A percentile compares a stretch with the other conserved stretches of the same genome.
These are phyloP conservation scores for Pleurotus djamor DNA, from an alignment of 768 basidiomycete genomes.

Conservation along the genomic window DNA sequence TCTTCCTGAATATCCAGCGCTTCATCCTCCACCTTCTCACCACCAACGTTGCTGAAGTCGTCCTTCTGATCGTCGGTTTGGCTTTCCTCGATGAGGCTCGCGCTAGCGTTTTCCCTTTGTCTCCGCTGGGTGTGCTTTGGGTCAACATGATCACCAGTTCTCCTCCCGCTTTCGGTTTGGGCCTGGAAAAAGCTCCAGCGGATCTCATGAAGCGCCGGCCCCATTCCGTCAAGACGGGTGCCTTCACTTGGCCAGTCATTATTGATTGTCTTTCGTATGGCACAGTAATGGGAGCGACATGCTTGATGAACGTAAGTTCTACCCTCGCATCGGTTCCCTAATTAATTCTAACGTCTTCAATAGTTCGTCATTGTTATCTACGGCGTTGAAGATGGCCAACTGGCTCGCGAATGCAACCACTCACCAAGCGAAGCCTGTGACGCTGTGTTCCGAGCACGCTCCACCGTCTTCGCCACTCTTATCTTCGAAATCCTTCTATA, in stretches of 20 bases:
- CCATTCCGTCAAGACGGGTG: slow-evolving; percentile 30
- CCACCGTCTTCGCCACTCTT: slow-evolving; percentile 33
- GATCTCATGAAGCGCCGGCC: slow-evolving; percentile 52
- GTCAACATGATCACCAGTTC: slow-evolving; percentile 49
- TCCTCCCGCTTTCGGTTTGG: slow-evolving; percentile 56
- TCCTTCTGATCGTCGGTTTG: slow-evolving; percentile 53
- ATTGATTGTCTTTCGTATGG: slow-evolving; percentile 34
- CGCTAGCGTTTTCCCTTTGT: slow-evolving; percentile 53
- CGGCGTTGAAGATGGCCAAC: slow-evolving; percentile 26
- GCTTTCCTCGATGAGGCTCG: slow-evolving; percentile 49
- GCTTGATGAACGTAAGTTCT: slow-evolving; percentile 26
- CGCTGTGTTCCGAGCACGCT: slow-evolving; percentile 31
- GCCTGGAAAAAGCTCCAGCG: slow-evolving; percentile 42
- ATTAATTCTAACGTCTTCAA: background rate
- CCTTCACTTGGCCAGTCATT: slow-evolving; percentile 36
- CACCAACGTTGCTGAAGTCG: slow-evolving; percentile 53
- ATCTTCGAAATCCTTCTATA: slow-evolving; percentile 35
- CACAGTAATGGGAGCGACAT: slow-evolving; percentile 31
- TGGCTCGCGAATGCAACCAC: slow-evolving; percentile 30
- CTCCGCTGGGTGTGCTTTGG: slow-evolving; percentile 49
- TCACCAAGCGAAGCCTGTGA: slow-evolving; percentile 19
- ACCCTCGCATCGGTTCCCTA: background rate
- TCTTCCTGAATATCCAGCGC: slow-evolving; percentile 55
- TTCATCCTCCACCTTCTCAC: slow-evolving; percentile 55
- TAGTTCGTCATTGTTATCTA: slow-evolving; percentile 37